A percentile compares a stretch with the other conserved stretches of the same genome.
phyloP scores from a whole-genome alignment of 2,329 filamentous ascomycete species.

The Aspergillus sclerotialis region DNA sequence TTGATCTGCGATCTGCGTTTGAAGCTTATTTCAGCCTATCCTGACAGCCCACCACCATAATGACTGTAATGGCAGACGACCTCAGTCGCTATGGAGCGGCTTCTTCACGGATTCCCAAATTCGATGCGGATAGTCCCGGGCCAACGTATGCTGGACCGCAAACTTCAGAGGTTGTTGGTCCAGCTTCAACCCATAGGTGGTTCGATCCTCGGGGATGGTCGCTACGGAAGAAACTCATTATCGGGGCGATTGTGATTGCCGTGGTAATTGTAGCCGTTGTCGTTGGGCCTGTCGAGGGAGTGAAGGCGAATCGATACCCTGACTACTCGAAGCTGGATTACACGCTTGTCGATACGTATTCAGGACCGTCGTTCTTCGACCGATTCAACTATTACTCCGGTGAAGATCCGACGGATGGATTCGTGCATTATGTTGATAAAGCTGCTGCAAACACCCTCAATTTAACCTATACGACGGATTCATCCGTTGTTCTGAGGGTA shows the following conservation, averaged over 20 bases:
- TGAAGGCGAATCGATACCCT: conserved; percentile 34
- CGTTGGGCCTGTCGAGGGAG: conserved; percentile 36
- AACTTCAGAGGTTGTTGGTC: not conserved
- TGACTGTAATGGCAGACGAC: too few species aligned
- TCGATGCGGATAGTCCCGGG: too few species aligned
- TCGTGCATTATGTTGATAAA: conserved; percentile 41
- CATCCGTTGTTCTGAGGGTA: conserved; percentile 52
- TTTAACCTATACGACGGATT: conserved; percentile 53
- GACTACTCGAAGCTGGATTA: conserved; percentile 38
- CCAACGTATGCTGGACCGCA: too few species aligned
- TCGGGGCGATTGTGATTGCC: conserved; percentile 32
- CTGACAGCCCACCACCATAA: too few species aligned
- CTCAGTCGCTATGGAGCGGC: conserved; percentile 15
- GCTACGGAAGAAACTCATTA: conserved; percentile 45
- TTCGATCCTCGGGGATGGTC: conserved; percentile 50
- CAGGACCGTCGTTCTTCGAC: conserved; percentile 37
- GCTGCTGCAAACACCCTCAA: conserved; percentile 38
- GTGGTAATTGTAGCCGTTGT: conserved; percentile 44
- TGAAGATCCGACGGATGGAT: conserved; percentile 39
- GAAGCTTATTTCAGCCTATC: too few species aligned
- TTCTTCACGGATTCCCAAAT: conserved; percentile 12
- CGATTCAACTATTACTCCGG: conserved; percentile 40
- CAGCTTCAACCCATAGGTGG: conserved; percentile 9
- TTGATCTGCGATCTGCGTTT: too few species aligned
- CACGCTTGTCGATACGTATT: conserved; percentile 34